Conservation (phyloP, 1,284 basidiomycete genomes). For the Inonotus hispidus region DNA sequence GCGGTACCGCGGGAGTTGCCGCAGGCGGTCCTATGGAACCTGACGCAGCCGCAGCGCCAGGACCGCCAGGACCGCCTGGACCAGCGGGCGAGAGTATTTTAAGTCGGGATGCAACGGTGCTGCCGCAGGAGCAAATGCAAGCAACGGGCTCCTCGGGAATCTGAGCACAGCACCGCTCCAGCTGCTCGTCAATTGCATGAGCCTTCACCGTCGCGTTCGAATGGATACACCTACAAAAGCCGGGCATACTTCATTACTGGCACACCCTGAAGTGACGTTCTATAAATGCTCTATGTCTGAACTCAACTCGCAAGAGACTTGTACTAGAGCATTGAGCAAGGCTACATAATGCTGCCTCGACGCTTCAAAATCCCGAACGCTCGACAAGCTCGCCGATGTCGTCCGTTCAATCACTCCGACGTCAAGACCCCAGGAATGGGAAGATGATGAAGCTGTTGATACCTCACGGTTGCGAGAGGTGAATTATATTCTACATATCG, state of each 20-base stretch:
- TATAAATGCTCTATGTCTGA: too few relatives aligned
- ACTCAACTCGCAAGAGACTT: too few relatives aligned
- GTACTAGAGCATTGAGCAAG: too few relatives aligned
- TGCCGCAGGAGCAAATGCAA: background rate
- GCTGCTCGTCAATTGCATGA: background rate
- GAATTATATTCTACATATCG: constrained; percentile 18
- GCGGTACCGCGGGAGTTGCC: background rate
- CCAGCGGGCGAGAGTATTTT: background rate
- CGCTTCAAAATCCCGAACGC: constrained; percentile 58
- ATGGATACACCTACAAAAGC: too few relatives aligned
- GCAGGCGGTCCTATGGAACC: background rate
- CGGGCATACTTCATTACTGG: too few relatives aligned
- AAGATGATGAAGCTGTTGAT: constrained; percentile 61
- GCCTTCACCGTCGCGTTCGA: too few relatives aligned
- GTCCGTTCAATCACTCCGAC: constrained; percentile 48
- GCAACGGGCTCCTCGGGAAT: background rate
- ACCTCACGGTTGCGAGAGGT: constrained; percentile 62
- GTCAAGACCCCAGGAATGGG: constrained; percentile 36
- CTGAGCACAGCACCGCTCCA: too few relatives aligned
- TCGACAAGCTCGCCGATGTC: constrained; percentile 43
- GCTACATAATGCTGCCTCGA: constrained; percentile 64
- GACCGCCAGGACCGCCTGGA: background rate
- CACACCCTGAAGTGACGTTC: too few relatives aligned
- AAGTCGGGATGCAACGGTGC: constrained; percentile 1
- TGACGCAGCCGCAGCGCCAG: background rate